These are phyloP conservation scores for Athelia psychrophila DNA, from an alignment of 1,284 basidiomycete genomes.

Conservation along the genomic window DNA sequence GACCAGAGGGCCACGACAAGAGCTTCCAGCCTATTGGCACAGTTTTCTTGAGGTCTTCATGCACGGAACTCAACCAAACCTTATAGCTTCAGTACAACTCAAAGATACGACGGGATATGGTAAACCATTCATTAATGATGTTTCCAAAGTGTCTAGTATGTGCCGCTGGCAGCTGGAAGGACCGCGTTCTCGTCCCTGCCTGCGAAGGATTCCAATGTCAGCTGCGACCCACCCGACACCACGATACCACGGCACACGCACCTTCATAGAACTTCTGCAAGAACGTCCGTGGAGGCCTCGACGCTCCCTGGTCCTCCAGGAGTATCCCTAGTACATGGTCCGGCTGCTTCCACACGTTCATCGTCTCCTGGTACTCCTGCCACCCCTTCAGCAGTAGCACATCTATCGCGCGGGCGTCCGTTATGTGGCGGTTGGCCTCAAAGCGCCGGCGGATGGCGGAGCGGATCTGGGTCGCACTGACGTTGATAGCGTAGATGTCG, in stretches of 20 bases:
- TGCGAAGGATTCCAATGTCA: conserved; percentile 16
- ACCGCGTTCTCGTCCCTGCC: conserved; percentile 56
- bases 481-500: conserved; percentile 80
- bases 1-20: too few relatives aligned
- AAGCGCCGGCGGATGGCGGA: conserved; percentile 86
- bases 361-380: conserved; percentile 92
- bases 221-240: neutral
- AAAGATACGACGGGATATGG: too few relatives aligned
- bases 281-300: conserved; percentile 62
- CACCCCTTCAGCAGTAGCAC: conserved; percentile 84
- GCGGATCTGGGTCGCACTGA: conserved; percentile 80
- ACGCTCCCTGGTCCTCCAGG: conserved; percentile 37
- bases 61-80: too few relatives aligned
- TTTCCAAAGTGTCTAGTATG: conserved; percentile 15
- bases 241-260: conserved; percentile 36
- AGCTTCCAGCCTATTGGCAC: too few relatives aligned
- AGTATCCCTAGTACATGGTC: conserved; percentile 74
- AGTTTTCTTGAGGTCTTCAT: too few relatives aligned
- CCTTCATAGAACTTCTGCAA: conserved; percentile 86
- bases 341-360: conserved; percentile 92
- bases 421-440: conserved; percentile 83
- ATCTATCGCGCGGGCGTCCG: conserved; percentile 85
- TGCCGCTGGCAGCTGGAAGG: conserved; percentile 48
- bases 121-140: neutral
- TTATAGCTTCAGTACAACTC: too few relatives aligned